Base-by-base conservation (phyloP, 192 early-diverging fungal species). In the Endogone sp. region DNA sequence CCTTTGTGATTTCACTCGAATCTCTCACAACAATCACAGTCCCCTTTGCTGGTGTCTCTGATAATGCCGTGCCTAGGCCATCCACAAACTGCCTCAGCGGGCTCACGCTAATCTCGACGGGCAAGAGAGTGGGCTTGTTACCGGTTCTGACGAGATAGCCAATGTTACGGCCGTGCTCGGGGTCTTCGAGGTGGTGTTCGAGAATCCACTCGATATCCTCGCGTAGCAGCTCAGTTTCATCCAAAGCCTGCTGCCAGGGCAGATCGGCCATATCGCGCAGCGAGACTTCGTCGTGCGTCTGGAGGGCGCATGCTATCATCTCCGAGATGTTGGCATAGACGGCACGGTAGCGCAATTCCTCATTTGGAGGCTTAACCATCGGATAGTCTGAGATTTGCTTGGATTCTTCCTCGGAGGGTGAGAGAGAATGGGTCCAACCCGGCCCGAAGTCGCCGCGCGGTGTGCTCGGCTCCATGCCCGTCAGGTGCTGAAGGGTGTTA, bases 21-120 rank as follows among this genome's bases (percentile, higher is more conserved):
- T 67, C 59, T n/a, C 65, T 55, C n/a, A 67, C 56, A 16, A 67
- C 65, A 67, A 67, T 30, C 13, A 67, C 65, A 9, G 44, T 58
- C 3, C 65, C 65, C 16, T 67, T 58, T 13, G 65, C 65, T 26
- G 44, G 31, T 21, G 32, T 55, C 29, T 65, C 56, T 2, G 64
- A 65, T 65, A 37, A 55, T 55, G 37, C 37, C 37, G 37, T 16
- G 37, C 37, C 37, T 11, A 49, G 16, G 9, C 9, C 37, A 16
- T 49, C 37, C 37, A 1, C 16, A 4, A 67, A 59, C 10, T 55
- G 65, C 20, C 59, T 55, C 22, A 67, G 25, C 29, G 65, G 65
- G 55, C 59, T 67, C 28, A 67, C 56, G 27, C 25, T 67, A 10
- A 67, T 26, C 56, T 67, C 65, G 10, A 67, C 65, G 1, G 65